Evolutionary conservation across 2,329 filamentous ascomycete genomes (phyloP).

Genomic region (Neodidymelliopsis sp.): DNA sequence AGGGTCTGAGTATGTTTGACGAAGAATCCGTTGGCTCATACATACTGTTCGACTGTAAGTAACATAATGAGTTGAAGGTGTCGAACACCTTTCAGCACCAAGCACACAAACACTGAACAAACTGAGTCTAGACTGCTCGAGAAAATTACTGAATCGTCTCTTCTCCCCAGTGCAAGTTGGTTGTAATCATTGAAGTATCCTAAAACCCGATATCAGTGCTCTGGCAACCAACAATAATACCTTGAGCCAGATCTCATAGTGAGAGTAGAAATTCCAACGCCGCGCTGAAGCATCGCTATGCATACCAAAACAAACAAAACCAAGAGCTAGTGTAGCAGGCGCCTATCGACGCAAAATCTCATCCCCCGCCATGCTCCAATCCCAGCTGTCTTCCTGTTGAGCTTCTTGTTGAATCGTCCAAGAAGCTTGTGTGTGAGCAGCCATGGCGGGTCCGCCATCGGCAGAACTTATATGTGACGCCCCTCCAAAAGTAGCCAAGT

Average conservation of each 20-base stretch:
- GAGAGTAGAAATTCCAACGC: conserved; percentile 10
- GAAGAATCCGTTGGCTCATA: no score
- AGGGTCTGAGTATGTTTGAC: no score
- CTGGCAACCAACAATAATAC: not conserved
- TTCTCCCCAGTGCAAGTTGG: not conserved
- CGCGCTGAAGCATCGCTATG: conserved; percentile 14
- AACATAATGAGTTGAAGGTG: no score
- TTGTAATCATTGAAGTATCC: conserved; percentile 1
- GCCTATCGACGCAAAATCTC: conserved; percentile 20
- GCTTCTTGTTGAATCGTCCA: conserved; percentile 6
- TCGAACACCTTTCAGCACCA: no score
- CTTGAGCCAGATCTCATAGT: not conserved
- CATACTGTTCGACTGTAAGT: no score
- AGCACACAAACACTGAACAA: no score
- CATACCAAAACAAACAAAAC: not conserved
- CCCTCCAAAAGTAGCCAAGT: not conserved
- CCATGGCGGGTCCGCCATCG: not conserved
- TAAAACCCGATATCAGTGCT: not conserved
- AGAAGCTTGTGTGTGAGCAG: conserved; percentile 8
- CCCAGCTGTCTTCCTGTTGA: conserved; percentile 29
- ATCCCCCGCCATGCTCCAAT: conserved; percentile 37
- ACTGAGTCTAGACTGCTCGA: no score
- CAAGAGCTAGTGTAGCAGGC: no score
- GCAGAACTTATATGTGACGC: conserved; percentile 2
- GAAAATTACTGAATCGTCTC: no score